These are phyloP conservation scores for Colletotrichum magnum DNA, from an alignment of 2,329 filamentous ascomycete genomes.

Conservation along the genomic window DNA sequence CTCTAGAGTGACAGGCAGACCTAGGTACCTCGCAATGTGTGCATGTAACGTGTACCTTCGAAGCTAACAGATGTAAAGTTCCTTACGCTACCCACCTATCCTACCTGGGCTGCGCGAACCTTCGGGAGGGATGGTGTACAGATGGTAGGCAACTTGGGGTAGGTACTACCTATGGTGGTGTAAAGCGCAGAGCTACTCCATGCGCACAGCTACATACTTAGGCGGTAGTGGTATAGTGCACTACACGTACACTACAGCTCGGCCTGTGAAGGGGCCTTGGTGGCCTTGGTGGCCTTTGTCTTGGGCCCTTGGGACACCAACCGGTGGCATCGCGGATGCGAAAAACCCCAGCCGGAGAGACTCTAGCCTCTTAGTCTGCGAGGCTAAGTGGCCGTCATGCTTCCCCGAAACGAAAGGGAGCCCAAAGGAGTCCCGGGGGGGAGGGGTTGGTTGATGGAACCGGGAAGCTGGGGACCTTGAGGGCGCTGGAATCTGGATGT, in stretches of 20 bases:
- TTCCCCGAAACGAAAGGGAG: conserved; percentile 40
- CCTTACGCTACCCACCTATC: too few relatives aligned
- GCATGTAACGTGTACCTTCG: too few relatives aligned
- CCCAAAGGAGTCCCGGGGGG: conserved; percentile 17
- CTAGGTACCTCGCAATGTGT: conserved; percentile 7
- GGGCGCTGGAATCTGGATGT: not conserved
- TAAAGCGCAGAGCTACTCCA: not conserved
- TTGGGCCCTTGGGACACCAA: conserved; percentile 13
- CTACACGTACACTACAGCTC: conserved; percentile 13
- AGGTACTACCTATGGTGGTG: too few relatives aligned
- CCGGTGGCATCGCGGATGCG: conserved; percentile 28
- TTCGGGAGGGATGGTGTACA: too few relatives aligned
- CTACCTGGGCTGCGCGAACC: too few relatives aligned
- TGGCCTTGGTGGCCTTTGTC: conserved; percentile 24
- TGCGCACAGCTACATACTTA: too few relatives aligned
- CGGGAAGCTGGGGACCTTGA: conserved; percentile 37
- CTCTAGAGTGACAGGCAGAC: conserved; percentile 31
- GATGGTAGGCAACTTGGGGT: too few relatives aligned
- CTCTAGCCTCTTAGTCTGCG: conserved; percentile 29
- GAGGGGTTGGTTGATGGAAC: conserved; percentile 15
- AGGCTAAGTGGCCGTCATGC: conserved; percentile 35
- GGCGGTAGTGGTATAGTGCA: not conserved
- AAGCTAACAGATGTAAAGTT: too few relatives aligned
- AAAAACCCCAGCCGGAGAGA: conserved; percentile 36
- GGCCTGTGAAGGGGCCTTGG: conserved; percentile 13